These are phyloP conservation scores for Sporothrix humicola DNA, from an alignment of 2,329 filamentous ascomycete species.

Conservation along the genomic window DNA sequence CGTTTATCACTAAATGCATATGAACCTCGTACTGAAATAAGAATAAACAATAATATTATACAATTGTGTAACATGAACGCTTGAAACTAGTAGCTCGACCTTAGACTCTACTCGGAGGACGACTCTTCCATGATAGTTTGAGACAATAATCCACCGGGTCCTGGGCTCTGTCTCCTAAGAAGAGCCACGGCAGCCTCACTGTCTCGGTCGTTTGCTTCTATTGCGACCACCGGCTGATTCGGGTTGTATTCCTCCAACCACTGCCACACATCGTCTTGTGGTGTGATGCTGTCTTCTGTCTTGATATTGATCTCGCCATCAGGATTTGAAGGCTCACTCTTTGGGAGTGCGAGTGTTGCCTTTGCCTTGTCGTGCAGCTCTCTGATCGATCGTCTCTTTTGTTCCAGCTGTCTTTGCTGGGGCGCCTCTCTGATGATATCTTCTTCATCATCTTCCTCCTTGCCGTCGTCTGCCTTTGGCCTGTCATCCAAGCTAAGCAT, in stretches of 20 bases:
- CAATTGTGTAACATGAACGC: background rate
- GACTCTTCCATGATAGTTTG: constrained; percentile 37
- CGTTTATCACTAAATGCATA: no score
- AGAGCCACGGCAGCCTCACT: background rate
- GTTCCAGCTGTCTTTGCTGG: no score
- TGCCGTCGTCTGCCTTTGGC: background rate
- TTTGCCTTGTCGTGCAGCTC: background rate
- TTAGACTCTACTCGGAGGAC: constrained; percentile 29
- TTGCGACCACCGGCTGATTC: constrained; percentile 1
- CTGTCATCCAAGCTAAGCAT: constrained; percentile 51
- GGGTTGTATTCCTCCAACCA: constrained; percentile 39
- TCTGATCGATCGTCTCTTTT: background rate
- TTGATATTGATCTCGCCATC: background rate
- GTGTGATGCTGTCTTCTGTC: constrained; percentile 14
- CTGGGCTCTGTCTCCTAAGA: background rate
- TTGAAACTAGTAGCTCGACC: background rate
- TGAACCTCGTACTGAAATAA: background rate
- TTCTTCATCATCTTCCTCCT: background rate
- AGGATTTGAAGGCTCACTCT: background rate
- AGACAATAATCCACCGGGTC: constrained; percentile 30
- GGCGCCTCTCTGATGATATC: background rate
- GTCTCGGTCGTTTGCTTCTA: background rate
- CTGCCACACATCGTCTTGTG: constrained; percentile 37
- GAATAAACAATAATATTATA: constrained; percentile 1
- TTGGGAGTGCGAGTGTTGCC: background rate